Percentiles rank a stretch among this genome's conserved stretches.
Evolutionary conservation across 805 yeast species (phyloP).

Genomic region (Brettanomyces bruxellensis): DNA sequence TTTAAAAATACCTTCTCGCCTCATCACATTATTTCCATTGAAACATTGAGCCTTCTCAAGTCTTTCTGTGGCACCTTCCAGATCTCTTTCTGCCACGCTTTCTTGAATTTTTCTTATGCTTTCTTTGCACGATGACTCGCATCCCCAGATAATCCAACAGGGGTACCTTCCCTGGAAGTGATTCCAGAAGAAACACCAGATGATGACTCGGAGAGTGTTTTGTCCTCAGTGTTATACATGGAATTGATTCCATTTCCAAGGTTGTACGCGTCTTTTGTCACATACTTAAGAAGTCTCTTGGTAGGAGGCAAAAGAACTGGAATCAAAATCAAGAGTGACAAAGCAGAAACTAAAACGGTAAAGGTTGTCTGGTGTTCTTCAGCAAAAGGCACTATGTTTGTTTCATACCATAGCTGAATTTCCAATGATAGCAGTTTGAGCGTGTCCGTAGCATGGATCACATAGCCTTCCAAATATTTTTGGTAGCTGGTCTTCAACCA

Average conservation of each 20-base stretch:
- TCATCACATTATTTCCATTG: too few species aligned
- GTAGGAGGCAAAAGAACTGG: neutral
- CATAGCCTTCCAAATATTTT: neutral
- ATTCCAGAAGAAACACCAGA: neutral
- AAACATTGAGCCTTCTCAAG: neutral
- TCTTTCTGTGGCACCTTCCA: conserved; percentile 3
- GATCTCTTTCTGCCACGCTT: neutral
- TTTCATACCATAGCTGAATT: neutral
- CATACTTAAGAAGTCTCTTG: neutral
- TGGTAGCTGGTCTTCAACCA: neutral
- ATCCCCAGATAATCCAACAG: neutral
- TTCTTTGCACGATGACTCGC: conserved; percentile 10
- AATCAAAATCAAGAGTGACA: neutral
- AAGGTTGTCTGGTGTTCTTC: neutral
- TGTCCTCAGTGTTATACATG: conserved; percentile 11
- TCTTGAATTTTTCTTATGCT: conserved; percentile 3
- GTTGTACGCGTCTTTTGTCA: conserved; percentile 16
- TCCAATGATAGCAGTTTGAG: neutral
- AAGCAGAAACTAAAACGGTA: too few species aligned
- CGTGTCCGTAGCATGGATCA: neutral
- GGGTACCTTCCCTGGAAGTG: neutral
- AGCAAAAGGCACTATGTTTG: neutral
- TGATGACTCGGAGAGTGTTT: neutral
- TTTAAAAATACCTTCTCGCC: too few species aligned
- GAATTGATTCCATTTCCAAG: conserved; percentile 15